Evolutionary conservation across 352 stramenopile genomes (phyloP), one percentile per base, ranked within the genome.

Genomic region (Pythium vanterpoolii): DNA sequence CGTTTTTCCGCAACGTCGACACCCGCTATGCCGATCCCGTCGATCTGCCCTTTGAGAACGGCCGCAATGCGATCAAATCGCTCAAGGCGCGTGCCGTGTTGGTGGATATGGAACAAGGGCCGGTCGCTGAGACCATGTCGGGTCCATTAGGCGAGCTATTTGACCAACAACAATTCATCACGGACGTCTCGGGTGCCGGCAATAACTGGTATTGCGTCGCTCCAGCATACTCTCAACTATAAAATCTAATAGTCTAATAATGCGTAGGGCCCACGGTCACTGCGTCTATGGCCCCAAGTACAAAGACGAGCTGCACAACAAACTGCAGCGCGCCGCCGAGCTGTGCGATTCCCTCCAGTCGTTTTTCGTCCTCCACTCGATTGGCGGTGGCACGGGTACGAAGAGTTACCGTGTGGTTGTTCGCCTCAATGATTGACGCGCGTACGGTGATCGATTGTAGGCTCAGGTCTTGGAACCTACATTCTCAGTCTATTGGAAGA

Each of bases 201-300:
- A 98, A 98, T 71, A 98, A 98, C 60, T 98, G 89, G 78, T 84
- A 42, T n/a, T n/a, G n/a, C n/a, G n/a, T n/a, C n/a, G n/a, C n/a
- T n/a, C n/a, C n/a, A n/a, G n/a, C n/a, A n/a, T n/a, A n/a, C n/a
- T n/a, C n/a, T n/a, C n/a, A n/a, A n/a, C n/a, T n/a, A n/a, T n/a
- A n/a, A n/a, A n/a, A n/a, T n/a, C n/a, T n/a, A n/a, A n/a, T n/a
- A 27, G 14, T 36, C 1, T 38, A 47, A 52, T 31, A n/a, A n/a
- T n/a, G n/a, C n/a, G 19, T n/a, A 79, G 77, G 82, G 91, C 90
- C 0, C 91, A 98, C 56, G 93, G 93, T 3, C 82, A 95, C 62
- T 87, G 78, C 45, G 51, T 90, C 26, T 98, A 98, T 64, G 91
- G 93, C 0, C 76, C 86, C 16, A 76, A 95, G 62, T 97, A 97